Conservation (phyloP, 2,329 filamentous ascomycete species). For the Pyricularia pennisetigena region DNA sequence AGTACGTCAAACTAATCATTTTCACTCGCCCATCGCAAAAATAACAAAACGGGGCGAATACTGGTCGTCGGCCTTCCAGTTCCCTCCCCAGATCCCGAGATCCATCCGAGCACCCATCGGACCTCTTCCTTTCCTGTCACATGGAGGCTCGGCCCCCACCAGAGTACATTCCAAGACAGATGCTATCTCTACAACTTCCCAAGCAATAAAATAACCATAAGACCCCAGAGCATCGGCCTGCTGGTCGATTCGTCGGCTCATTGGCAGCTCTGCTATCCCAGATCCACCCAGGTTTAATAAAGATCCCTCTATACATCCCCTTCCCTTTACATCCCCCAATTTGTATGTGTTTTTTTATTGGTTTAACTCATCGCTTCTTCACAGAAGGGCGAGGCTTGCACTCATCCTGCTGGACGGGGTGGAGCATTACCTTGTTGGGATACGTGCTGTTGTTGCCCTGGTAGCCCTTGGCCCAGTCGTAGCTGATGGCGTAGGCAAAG, state of each 20-base stretch:
- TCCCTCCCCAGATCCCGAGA: not conserved
- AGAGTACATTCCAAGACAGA: not conserved
- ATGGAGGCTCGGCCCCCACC: not conserved
- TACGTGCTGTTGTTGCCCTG: conserved; percentile 66
- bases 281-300: not conserved
- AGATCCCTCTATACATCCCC: not conserved
- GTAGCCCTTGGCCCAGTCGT: conserved; percentile 98
- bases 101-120: not conserved
- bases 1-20: not conserved
- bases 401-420: conserved; percentile 57
- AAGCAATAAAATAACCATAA: not conserved
- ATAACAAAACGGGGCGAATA: not conserved
- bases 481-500: conserved; percentile 84
- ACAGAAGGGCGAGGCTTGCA: conserved; percentile 51
- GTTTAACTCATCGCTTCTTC: conserved; percentile 42
- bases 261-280: too few species aligned
- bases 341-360: not conserved
- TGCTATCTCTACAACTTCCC: not conserved
- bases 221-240: not conserved
- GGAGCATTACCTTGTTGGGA: conserved; percentile 77
- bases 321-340: not conserved
- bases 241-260: not conserved
- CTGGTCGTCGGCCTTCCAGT: not conserved
- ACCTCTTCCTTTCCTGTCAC: not conserved
- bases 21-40: not conserved